Percentiles rank a stretch among this genome's conserved stretches.
Evolutionary conservation across 495 filamentous ascomycete genomes (phyloP).

Genomic region (Penicillium simplicissimum): DNA sequence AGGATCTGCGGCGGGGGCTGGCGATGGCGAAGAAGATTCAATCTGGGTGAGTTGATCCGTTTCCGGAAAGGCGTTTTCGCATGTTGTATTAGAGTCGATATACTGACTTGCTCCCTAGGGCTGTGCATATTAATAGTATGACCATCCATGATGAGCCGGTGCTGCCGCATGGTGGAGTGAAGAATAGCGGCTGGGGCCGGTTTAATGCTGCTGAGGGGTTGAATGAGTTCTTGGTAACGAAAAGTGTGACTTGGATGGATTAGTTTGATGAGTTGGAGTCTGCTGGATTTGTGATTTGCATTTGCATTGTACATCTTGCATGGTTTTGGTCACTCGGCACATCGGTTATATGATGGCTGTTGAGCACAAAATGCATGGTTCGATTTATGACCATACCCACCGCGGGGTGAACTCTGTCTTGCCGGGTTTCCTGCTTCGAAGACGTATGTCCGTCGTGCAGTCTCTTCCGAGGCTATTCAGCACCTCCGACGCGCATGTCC

Average conservation of each 20-base stretch:
- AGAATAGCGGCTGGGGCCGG: constrained; percentile 78
- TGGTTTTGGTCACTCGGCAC: background rate
- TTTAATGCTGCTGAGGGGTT: constrained; percentile 58
- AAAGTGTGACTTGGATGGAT: constrained; percentile 76
- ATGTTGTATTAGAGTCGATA: background rate
- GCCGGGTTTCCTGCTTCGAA: background rate
- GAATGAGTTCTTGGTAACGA: constrained; percentile 77
- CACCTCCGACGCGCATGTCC: background rate
- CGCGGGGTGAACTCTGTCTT: background rate
- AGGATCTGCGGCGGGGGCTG: constrained; percentile 44
- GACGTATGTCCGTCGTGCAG: background rate
- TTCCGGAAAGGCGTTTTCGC: background rate
- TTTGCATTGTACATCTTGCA: background rate
- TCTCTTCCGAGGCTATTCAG: background rate
- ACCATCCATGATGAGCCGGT: constrained; percentile 79
- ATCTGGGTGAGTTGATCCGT: constrained; percentile 37
- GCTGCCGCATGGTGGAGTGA: constrained; percentile 81
- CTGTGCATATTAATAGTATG: constrained; percentile 88
- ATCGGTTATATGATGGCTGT: background rate
- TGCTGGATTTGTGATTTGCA: background rate
- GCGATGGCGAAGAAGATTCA: constrained; percentile 48
- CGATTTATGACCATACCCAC: background rate
- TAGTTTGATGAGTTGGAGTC: constrained; percentile 1
- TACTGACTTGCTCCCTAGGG: constrained; percentile 32
- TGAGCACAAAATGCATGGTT: background rate